Evolutionary conservation across 177 flowering plant species (phyloP).

Genomic region (Telopea speciosissima): DNA sequence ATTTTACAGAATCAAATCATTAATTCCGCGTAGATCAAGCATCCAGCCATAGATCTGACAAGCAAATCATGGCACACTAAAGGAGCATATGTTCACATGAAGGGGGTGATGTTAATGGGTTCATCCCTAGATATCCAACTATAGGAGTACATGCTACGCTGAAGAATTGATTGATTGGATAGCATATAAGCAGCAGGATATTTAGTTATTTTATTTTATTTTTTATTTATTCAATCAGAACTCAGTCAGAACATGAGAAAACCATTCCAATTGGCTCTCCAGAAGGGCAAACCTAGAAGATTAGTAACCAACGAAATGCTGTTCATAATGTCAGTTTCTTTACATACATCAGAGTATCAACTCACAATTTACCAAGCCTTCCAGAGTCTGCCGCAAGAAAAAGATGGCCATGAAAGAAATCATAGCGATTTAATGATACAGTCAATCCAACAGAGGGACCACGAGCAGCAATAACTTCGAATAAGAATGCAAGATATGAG

Average conservation of each 20-base stretch:
- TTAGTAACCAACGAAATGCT: neutral
- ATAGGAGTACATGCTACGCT: neutral
- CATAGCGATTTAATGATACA: constrained; percentile 67
- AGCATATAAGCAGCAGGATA: neutral
- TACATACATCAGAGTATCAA: constrained; percentile 7
- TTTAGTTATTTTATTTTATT: too few relatives aligned
- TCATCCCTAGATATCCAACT: neutral
- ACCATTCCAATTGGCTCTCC: neutral
- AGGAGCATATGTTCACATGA: neutral
- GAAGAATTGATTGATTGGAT: neutral
- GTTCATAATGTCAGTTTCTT: neutral
- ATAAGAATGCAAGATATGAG: constrained; percentile 62
- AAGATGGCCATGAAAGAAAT: constrained; percentile 91
- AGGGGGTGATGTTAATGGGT: neutral
- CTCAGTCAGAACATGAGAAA: neutral
- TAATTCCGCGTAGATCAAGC: neutral
- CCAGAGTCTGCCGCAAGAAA: constrained; percentile 67
- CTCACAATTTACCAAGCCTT: constrained; percentile 93
- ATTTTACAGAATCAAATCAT: too few relatives aligned
- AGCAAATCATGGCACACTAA: neutral
- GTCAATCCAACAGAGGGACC: constrained; percentile 71
- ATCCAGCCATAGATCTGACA: neutral
- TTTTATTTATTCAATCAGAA: neutral
- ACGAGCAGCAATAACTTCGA: constrained; percentile 63
- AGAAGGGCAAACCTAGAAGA: neutral